Base-by-base conservation (phyloP, 2,329 filamentous ascomycete species). In the Cryphonectria japonica region DNA sequence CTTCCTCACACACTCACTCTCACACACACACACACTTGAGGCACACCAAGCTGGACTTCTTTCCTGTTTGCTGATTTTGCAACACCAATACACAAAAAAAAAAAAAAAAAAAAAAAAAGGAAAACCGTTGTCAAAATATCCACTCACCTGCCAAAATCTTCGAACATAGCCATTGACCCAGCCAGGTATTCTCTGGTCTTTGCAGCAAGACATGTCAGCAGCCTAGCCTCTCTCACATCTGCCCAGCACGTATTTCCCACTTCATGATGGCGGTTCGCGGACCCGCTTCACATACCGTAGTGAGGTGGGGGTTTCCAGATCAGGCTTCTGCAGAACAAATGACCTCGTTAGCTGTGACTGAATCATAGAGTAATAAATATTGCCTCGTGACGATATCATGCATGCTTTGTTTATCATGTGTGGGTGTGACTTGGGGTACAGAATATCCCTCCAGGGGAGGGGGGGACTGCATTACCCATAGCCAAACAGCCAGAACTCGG, bases 291-390 rank as follows among this genome's bases (percentile, higher is more conserved):
- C 46, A 73, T 91, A 98, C 95, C 95, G 80, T 92, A 98, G 79
- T 97, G 93, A 75, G 96, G 96, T 73, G 96, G 96, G 70, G 96
- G 95, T 81, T 98, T 99, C 95, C 95, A 99, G 77, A 99, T 98
- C 79, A 99, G 83, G 80, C 94, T 97, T 83, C 95, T 96, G 74
- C 54, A 65, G 61, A 50, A n/a, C 8, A 2, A 50, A 50, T 16
- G 43, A 50, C 6, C 32, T 43, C 26, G 57, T 69, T 14, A 71
- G 11, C 64, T 64, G 52, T 67, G 57, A 41, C 54, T 67, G 61
- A 50, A n/a, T 50, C 22, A 50, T n/a, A 50, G 9, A 50, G 1
- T 1, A 1, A 50, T n/a, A 50, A 2, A n/a, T 7, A 19, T n/a
- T 9, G 3, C 69, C 57, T 57, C 54, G 71, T 66, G 59, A 39